Base-by-base conservation (phyloP, 192 early-diverging fungal species). In the Coemansia sp. region DNA sequence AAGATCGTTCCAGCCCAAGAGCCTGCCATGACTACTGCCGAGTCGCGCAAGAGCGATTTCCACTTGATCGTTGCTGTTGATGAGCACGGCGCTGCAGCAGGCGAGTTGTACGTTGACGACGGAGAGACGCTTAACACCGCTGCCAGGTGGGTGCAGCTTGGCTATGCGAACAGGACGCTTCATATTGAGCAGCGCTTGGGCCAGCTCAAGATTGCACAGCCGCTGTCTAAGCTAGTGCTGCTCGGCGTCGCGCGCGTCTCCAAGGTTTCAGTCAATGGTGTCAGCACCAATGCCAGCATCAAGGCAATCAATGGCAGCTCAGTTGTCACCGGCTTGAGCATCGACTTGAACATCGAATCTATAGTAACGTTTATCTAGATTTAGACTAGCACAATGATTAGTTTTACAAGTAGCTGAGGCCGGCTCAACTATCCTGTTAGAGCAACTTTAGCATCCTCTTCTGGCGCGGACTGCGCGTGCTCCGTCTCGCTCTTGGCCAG, bases 31-130 rank as follows among this genome's bases (percentile, higher is more conserved):
- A 87, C 87, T 4, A 84, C 86, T 0, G 58, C 63, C 9, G 84
- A 77, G 22, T 80, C 85, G 1, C 73, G 83, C 14, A 37, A 61
- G 10, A 71, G 66, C 32, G 83, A 85, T 3, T 74, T 78, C 41
- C 62, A 76, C 24, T 65, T 89, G n/a, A 59, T 89, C 27, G 60
- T 92, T 59, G 90, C 88, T 2, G 62, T 84, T 8, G 86, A 88
- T 59, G 54, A 71, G 6, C 19, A 59, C 6, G 84, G 80, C 22
- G 25, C 57, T 8, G 87, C 90, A 0, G 24, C 49, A 6, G 90
- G 90, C 6, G 68, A 77, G 53, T 60, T 89, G 10, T 89, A 86
- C 60, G 58, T 88, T 10, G 89, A 90, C 58, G 88, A 92, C 61
- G 90, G 90, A 15, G 74, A 86, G 24, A 82, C 79, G n/a, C 45